Evolutionary conservation across 257 asterid genomes (phyloP).

Genomic region (Rhazya stricta): DNA sequence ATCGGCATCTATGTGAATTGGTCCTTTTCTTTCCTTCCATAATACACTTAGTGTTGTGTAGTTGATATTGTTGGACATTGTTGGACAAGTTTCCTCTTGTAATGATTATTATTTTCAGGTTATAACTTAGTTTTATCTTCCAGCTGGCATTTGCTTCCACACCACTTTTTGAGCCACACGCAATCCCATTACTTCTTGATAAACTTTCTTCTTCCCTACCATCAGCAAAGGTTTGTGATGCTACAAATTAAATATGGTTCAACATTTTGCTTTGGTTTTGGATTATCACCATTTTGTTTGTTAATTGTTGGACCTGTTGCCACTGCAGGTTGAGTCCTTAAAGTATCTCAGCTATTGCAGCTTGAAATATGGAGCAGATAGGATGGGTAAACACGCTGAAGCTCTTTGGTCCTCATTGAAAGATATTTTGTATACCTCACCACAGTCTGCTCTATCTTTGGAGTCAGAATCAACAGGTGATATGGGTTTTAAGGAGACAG

Average conservation of each 20-base stretch:
- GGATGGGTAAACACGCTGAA: constrained; percentile 53
- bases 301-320: constrained; percentile 18
- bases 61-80: neutral
- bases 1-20: neutral
- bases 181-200: constrained; percentile 75
- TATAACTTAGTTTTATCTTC: constrained; percentile 32
- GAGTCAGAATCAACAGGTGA: constrained; percentile 45
- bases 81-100: neutral
- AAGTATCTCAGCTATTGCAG: constrained; percentile 72
- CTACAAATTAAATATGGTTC: constrained; percentile 12
- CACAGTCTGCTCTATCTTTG: constrained; percentile 40
- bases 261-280: constrained; percentile 14
- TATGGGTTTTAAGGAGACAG: constrained; percentile 63
- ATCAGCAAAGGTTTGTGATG: constrained; percentile 70
- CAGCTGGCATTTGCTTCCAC: constrained; percentile 92
- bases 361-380: constrained; percentile 61
- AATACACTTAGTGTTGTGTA: neutral
- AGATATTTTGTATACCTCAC: constrained; percentile 54
- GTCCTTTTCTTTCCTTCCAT: neutral
- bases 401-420: constrained; percentile 78
- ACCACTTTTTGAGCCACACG: constrained; percentile 73
- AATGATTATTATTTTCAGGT: constrained; percentile 16
- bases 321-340: constrained; percentile 76
- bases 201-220: constrained; percentile 83
- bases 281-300: constrained; percentile 5